These are phyloP conservation scores for Wickerhamomyces xylosicus DNA, from an alignment of 805 yeast genomes.

Conservation along the genomic window DNA sequence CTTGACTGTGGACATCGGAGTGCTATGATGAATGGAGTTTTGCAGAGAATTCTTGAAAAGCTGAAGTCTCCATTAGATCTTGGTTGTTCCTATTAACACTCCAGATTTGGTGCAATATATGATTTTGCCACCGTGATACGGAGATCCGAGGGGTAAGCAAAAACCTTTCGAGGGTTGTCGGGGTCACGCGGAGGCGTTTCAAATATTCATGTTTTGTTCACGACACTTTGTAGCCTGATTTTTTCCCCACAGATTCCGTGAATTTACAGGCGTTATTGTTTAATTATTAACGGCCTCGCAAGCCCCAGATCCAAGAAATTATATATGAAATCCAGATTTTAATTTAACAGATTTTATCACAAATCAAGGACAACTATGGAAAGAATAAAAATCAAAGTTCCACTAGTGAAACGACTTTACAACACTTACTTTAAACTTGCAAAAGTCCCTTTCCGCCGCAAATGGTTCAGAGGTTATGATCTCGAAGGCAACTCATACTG, in stretches of 20 bases:
- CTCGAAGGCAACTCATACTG: constrained; percentile 80
- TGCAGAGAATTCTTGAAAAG: neutral
- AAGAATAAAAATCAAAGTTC: neutral
- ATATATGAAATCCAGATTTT: neutral
- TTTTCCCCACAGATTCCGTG: too few relatives aligned
- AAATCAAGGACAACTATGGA: neutral
- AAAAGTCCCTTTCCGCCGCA: constrained; percentile 57
- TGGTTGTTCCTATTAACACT: neutral
- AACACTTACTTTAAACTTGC: constrained; percentile 52
- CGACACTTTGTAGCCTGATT: too few relatives aligned
- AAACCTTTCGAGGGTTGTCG: neutral
- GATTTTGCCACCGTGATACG: neutral
- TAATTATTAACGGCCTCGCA: neutral
- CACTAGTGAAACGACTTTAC: constrained; percentile 22
- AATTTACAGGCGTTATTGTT: neutral
- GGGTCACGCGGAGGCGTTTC: neutral
- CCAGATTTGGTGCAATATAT: neutral
- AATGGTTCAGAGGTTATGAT: constrained; percentile 61
- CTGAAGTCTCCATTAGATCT: neutral
- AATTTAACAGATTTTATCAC: neutral
- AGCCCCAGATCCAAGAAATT: neutral
- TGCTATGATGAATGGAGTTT: neutral
- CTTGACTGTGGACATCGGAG: constrained; percentile 18
- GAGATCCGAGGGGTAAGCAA: neutral
- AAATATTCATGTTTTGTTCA: too few relatives aligned